A percentile compares a stretch with the other conserved stretches of the same genome.
Evolutionary conservation across 2,329 filamentous ascomycete genomes (phyloP).

Genomic region (Huntiella decipiens): DNA sequence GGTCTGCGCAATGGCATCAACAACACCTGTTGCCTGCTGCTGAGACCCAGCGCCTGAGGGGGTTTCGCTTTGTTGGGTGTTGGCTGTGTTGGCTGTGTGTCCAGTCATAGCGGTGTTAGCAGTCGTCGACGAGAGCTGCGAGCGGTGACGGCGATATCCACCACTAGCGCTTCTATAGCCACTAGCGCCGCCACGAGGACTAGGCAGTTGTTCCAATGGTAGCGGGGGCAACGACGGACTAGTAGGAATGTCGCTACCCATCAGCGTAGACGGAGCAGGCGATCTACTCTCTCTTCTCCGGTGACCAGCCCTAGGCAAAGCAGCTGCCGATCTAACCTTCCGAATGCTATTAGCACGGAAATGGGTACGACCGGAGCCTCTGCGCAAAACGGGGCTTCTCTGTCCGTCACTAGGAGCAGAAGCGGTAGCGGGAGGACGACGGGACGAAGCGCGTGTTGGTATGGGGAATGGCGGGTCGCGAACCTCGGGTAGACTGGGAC

Average conservation of each 20-base stretch:
- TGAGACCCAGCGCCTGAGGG: slow-evolving; percentile 19
- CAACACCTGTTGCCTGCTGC: slow-evolving; percentile 65
- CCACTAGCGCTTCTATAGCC: slow-evolving; percentile 14
- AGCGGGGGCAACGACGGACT: slow-evolving; percentile 56
- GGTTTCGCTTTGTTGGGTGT: slow-evolving; percentile 26
- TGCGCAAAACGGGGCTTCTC: slow-evolving; percentile 49
- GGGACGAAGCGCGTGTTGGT: slow-evolving; percentile 71
- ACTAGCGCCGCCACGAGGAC: slow-evolving; percentile 22
- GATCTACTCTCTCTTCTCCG: slow-evolving; percentile 35
- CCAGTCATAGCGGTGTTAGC: slow-evolving; percentile 26
- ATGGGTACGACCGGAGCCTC: slow-evolving; percentile 27
- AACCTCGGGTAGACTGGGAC: slow-evolving; percentile 42
- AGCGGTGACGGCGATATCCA: slow-evolving; percentile 29
- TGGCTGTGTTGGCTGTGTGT: slow-evolving; percentile 24
- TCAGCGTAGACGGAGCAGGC: slow-evolving; percentile 39
- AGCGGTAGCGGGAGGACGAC: slow-evolving; percentile 45
- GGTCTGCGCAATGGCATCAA: slow-evolving; percentile 91
- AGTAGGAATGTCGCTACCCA: slow-evolving; percentile 33
- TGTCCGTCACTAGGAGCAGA: slow-evolving; percentile 54
- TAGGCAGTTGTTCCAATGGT: slow-evolving; percentile 46
- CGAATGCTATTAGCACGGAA: slow-evolving; percentile 47
- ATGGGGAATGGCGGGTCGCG: slow-evolving; percentile 75
- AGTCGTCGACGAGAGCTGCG: slow-evolving; percentile 43
- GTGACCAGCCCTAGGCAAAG: slow-evolving; percentile 39
- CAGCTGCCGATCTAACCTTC: slow-evolving; percentile 69